Evolutionary conservation across 2,329 filamentous ascomycete species (phyloP), one percentile per base, ranked within the genome.

Genomic region (Stemphylium lycopersici): DNA sequence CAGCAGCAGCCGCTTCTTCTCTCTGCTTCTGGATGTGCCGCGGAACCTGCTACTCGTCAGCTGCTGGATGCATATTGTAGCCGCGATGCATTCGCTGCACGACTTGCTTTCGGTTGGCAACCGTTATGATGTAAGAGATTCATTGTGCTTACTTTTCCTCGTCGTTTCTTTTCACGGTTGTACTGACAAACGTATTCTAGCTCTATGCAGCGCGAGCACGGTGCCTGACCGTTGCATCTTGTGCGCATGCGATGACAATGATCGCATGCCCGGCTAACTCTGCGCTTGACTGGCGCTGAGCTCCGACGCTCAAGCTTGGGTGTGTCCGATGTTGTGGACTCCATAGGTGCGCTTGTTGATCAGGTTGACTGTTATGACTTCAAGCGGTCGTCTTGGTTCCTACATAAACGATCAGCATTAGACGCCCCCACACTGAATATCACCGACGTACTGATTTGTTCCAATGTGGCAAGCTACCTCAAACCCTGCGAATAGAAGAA

Each of bases 181-280:
- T 96, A 97, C 77, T 96, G 91, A 79, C 93, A 97, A 38, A 88
- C 86, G 63, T 96, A 82, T 26, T 90, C 90, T 66, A 96, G 93
- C 40, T 60, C 42, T 69, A 93, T 87, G 75, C 93, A 97, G 75
- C 96, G 91, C 44, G 91, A 91, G 73, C 93, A 97, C 47, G 93
- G 93, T 60, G 90, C 85, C 74, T 95, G 90, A 44, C 93, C 93
- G 75, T 97, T 92, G 72, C 93, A 97, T 78, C 96, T 96, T 31
- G 92, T 97, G 65, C 93, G 84, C 65, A 97, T 83, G 75, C 96
- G 93, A 75, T 97, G 96, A 78, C 93, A 96, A 76, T 96, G 93
- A 76, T 97, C 93, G 78, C 93, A 97, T 13, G 93, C 93, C 67
- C 93, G 85, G 77, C 91, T 96, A 70, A 97, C 96, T 71, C 93